Base-by-base conservation (phyloP, 805 yeast genomes). In the Yarrowia deformans region DNA sequence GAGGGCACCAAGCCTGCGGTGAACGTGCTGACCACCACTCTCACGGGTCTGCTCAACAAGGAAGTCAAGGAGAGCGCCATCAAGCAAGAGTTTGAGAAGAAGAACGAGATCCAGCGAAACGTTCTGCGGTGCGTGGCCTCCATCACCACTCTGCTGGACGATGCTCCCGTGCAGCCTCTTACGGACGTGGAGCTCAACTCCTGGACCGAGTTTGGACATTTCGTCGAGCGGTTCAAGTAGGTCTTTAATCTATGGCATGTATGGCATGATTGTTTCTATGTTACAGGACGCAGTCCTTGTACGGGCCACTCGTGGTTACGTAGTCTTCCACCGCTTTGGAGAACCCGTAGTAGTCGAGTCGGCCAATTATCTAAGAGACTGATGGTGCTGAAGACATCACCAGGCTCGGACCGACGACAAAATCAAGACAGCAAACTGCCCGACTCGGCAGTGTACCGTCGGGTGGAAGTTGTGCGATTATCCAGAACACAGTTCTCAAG, bases 71-170 rank as follows among this genome's bases (percentile, higher is more conserved):
- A 84, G 34, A 87, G 83, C 67, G 89, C 91, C 8, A 86, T 88
- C n/a, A 85, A 88, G 69, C 91, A 89, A 75, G 91, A 88, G 69
- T 77, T 84, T 35, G 92, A 89, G 73, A 84, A 82, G 69, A 82
- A 82, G 68, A 83, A 84, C 69, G 90, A 87, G 70, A 69, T 66
- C 18, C 60, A 66, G 61, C 69, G 69, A 40, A 66, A 66, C 43
- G 42, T 66, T 7, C 42, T 42, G 40, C 32, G 69, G 16, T 39
- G 50, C 16, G 50, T 54, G 16, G 32, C 16, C 13, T 9, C 49
- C 19, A 66, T 66, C 8, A 12, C 61, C 43, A 12, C 16, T 1
- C 7, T 52, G 23, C 9, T 66, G 45, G 61, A 50, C 12, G 61
- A 63, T 2, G 14, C 56, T 9, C 32, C 64, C 8, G 6, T 43